Percentiles rank a stretch among this genome's conserved stretches.
These are phyloP conservation scores for Trypanosoma scelopori DNA, from an alignment of 208 protist species.

Conservation along the genomic window DNA sequence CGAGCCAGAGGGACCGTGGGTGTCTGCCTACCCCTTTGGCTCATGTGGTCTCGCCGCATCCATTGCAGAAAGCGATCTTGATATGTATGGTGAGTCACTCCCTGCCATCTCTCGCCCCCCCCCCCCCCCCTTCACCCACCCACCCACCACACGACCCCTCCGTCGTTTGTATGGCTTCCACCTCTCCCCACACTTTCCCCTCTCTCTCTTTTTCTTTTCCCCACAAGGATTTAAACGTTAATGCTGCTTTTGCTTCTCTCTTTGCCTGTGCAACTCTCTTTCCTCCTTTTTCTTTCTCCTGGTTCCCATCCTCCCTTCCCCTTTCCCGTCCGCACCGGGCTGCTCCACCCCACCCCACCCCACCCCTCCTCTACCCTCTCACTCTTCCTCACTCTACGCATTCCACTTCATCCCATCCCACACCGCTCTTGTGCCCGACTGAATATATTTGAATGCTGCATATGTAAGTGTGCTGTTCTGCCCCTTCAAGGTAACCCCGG, in stretches of 20 bases:
- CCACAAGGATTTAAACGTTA: constrained; percentile 26
- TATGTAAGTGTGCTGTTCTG: constrained; percentile 54
- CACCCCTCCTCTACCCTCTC: no score
- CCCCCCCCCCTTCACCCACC: not conserved
- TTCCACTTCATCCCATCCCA: constrained; percentile 3
- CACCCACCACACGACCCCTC: no score
- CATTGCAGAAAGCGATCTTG: constrained; percentile 83
- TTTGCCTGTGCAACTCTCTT: constrained; percentile 26
- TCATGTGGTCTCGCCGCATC: constrained; percentile 75
- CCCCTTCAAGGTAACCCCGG: constrained; percentile 42
- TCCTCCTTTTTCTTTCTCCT: constrained; percentile 11
- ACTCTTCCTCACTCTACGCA: constrained; percentile 1
- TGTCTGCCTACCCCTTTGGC: constrained; percentile 54
- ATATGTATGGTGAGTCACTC: constrained; percentile 90
- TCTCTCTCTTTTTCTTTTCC: constrained; percentile 34
- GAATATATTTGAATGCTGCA: not conserved
- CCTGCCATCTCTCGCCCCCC: no score
- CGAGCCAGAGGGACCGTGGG: constrained; percentile 38
- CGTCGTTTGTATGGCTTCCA: constrained; percentile 1
- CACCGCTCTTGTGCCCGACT: not conserved
- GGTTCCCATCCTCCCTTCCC: constrained; percentile 5
- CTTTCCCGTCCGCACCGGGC: not conserved
- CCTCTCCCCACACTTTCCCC: constrained; percentile 1
- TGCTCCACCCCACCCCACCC: no score
- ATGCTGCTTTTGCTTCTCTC: constrained; percentile 34